phyloP scores from a whole-genome alignment of 2,329 filamentous ascomycete genomes.

The Fusarium burgessii region DNA sequence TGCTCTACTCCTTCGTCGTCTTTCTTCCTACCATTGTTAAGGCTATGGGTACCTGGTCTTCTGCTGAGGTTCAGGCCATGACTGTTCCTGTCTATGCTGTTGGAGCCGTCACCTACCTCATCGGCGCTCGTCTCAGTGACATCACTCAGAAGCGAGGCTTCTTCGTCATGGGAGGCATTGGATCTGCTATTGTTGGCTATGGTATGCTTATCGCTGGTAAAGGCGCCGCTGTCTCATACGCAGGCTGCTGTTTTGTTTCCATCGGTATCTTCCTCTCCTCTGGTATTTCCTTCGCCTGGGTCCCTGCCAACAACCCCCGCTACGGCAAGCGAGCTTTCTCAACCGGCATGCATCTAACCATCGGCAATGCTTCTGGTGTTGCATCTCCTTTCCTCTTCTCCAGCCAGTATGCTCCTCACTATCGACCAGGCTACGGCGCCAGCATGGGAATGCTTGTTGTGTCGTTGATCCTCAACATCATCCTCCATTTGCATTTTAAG shows the following conservation, averaged over 20 bases:
- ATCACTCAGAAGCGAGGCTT: slow-evolving; percentile 66
- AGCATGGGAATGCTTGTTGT: slow-evolving; percentile 61
- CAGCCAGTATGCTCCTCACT: slow-evolving; percentile 57
- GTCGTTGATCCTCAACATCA: slow-evolving; percentile 47
- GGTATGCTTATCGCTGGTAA: slow-evolving; percentile 67
- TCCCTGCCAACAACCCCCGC: slow-evolving; percentile 69
- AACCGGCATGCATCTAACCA: slow-evolving; percentile 69
- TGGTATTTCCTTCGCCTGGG: slow-evolving; percentile 53
- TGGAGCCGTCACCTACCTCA: slow-evolving; percentile 71
- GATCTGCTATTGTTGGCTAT: slow-evolving; percentile 68
- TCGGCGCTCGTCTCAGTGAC: slow-evolving; percentile 69
- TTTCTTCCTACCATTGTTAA: slow-evolving; percentile 78
- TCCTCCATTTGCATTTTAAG: slow-evolving; percentile 47
- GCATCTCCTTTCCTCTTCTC: slow-evolving; percentile 70
- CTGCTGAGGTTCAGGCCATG: slow-evolving; percentile 71
- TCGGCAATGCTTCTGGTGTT: slow-evolving; percentile 72
- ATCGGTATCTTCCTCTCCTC: slow-evolving; percentile 62
- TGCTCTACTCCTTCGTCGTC: slow-evolving; percentile 75
- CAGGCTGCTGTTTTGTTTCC: slow-evolving; percentile 71
- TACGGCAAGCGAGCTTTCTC: slow-evolving; percentile 74
- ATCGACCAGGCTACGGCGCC: slow-evolving; percentile 62
- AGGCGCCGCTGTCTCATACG: slow-evolving; percentile 69
- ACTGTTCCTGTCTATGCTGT: slow-evolving; percentile 76
- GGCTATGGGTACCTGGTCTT: slow-evolving; percentile 67
- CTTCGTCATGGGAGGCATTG: slow-evolving; percentile 64